A percentile compares a stretch with the other conserved stretches of the same genome.
Evolutionary conservation across 805 yeast species (phyloP).

Genomic region (Zygoascus tannicola): DNA sequence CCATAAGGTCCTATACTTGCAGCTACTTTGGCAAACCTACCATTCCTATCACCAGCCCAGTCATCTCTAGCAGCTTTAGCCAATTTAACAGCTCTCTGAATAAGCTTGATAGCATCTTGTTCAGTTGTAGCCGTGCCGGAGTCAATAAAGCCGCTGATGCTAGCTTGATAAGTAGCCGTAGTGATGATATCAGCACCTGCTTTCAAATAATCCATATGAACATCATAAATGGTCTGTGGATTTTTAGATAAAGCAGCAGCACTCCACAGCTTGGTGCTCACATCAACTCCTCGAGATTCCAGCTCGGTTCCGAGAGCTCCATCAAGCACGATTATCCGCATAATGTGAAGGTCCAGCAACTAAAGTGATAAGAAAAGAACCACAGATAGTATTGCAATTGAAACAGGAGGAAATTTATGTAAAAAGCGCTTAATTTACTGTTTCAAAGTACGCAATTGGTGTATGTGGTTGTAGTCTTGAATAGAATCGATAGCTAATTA

Average conservation of each 20-base stretch:
- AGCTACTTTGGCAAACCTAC: slow-evolving; percentile 35
- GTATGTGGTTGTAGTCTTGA: no score
- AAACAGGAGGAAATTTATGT: no score
- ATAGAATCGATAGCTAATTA: no score
- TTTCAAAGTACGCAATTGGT: no score
- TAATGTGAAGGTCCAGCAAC: no score
- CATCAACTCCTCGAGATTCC: slow-evolving; percentile 39
- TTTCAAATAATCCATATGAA: slow-evolving; percentile 43
- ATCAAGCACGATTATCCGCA: slow-evolving; percentile 31
- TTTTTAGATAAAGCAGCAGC: slow-evolving; percentile 40
- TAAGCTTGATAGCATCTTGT: slow-evolving; percentile 11
- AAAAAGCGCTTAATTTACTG: no score
- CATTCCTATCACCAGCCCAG: slow-evolving; percentile 4
- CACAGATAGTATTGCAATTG: no score
- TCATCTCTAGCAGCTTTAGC: slow-evolving; percentile 23
- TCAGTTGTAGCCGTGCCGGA: slow-evolving; percentile 8
- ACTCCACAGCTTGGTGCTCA: slow-evolving; percentile 51
- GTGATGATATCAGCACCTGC: slow-evolving; percentile 48
- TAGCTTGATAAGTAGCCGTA: slow-evolving; percentile 55
- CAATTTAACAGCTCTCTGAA: slow-evolving; percentile 15
- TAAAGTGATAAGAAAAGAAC: no score
- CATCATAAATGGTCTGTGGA: slow-evolving; percentile 36
- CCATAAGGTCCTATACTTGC: slow-evolving; percentile 78
- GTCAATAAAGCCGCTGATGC: slow-evolving; percentile 32
- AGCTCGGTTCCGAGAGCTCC: slow-evolving; percentile 63